These are phyloP conservation scores for Corchorus capsularis DNA, from an alignment of 345 rosid genomes.

Conservation along the genomic window DNA sequence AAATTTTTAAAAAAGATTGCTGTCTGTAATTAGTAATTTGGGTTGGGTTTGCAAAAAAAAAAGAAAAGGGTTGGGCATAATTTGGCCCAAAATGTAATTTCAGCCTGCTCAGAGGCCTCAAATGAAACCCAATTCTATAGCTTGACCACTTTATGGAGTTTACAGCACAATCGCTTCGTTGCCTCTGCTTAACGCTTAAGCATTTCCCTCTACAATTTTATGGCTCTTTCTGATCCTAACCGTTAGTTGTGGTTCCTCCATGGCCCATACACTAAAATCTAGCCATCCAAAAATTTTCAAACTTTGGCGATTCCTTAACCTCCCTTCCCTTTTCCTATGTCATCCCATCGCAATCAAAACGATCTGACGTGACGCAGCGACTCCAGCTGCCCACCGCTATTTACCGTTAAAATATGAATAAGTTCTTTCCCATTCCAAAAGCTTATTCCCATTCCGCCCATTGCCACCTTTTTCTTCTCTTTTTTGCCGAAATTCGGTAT, in stretches of 20 bases:
- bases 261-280: not conserved
- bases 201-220: not conserved
- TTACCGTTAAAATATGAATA: constrained; percentile 9
- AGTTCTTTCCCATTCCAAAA: constrained; percentile 8
- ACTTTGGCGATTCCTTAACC: not conserved
- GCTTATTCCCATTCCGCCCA: constrained; percentile 7
- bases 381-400: not conserved
- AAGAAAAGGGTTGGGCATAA: too few relatives aligned
- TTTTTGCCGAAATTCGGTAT: not conserved
- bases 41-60: too few relatives aligned
- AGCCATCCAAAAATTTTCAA: not conserved
- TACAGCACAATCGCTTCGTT: too few relatives aligned
- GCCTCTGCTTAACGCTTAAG: constrained; percentile 4
- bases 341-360: not conserved
- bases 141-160: too few relatives aligned
- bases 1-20: too few relatives aligned
- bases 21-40: too few relatives aligned
- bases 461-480: not conserved
- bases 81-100: too few relatives aligned
- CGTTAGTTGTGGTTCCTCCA: not conserved
- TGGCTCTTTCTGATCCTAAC: not conserved
- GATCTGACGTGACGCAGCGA: not conserved
- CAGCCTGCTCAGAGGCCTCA: too few relatives aligned
- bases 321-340: not conserved
- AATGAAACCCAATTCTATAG: too few relatives aligned